Base-by-base conservation (phyloP, 805 yeast species). In the Hanseniaspora clermontiae region DNA sequence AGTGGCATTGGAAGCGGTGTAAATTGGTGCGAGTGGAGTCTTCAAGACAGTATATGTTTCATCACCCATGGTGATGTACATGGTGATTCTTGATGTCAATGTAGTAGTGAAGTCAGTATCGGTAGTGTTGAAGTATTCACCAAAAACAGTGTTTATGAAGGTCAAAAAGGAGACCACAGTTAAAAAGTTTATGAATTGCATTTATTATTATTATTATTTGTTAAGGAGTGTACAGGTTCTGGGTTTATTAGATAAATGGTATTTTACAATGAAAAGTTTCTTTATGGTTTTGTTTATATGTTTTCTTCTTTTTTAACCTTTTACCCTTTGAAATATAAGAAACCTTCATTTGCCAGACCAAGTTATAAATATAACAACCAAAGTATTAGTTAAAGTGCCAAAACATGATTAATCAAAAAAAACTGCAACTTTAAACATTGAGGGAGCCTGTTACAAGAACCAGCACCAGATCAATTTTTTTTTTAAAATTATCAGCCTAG, bases 61-160 rank as follows among this genome's bases (percentile, higher is more conserved):
- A 29, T 24, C 31, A 7, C 57, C 57, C 45, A 51, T 39, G n/a
- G 57, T 40, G 31, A 57, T 40, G 43, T 42, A 24, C 40, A 51
- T 54, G 36, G 49, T 58, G 40, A 54, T 29, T 40, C 40, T 36
- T 5, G 61, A 55, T 6, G 60, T 45, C 4, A 57, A 40, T 7
- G 55, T 40, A 12, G 57, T 51, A 17, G 53, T 47, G 11, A 38
- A 5, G 12, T 40, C 52, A 5, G 51, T 50, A 7, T 52, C 34
- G n/a, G 57, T 58, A 24, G 58, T 61, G 32, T 62, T 61, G 50
- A 59, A 64, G 36, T 57, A 54, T 12, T 56, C 55, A 24, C 58
- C 59, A 12, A 24, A 51, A 24, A 27, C 40, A 4, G 42, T 20
- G 34, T 14, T 43, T 17, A 51, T 34, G 17, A 14, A 51, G 15